These are phyloP conservation scores for Colletotrichum simmondsii DNA, from an alignment of 2,329 filamentous ascomycete genomes.

Conservation along the genomic window DNA sequence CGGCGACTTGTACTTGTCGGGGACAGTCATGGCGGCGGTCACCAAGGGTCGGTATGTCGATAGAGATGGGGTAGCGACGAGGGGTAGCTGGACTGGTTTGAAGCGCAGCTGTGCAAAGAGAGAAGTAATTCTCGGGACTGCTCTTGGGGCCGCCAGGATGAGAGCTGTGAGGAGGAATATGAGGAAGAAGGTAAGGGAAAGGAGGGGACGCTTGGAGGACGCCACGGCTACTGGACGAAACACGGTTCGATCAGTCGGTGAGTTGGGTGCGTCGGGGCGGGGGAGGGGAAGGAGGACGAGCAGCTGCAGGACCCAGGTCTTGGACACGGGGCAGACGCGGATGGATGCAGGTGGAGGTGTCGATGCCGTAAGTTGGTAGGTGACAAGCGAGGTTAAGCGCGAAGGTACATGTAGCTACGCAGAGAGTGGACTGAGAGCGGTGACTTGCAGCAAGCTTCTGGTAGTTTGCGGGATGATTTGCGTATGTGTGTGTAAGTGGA, in stretches of 20 bases:
- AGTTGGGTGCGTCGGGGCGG: constrained; percentile 26
- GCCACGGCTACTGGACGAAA: constrained; percentile 49
- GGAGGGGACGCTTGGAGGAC: constrained; percentile 44
- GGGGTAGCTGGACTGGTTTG: constrained; percentile 43
- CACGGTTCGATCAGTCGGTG: constrained; percentile 20
- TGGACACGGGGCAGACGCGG: not conserved
- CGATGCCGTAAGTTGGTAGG: not conserved
- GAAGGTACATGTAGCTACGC: not conserved
- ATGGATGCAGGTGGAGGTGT: constrained; percentile 3
- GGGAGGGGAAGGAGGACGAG: constrained; percentile 23
- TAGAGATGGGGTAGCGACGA: constrained; percentile 39
- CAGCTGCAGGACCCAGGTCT: constrained; percentile 25
- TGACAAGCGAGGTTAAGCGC: not conserved
- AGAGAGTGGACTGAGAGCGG: constrained; percentile 20
- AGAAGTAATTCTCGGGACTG: constrained; percentile 67
- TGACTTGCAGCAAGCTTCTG: constrained; percentile 7
- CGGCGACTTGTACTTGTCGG: constrained; percentile 75
- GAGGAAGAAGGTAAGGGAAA: constrained; percentile 60
- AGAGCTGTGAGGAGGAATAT: constrained; percentile 65
- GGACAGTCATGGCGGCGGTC: constrained; percentile 66
- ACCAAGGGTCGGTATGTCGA: constrained; percentile 46
- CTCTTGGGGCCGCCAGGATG: constrained; percentile 75
- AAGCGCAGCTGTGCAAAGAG: constrained; percentile 67
- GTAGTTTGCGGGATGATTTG: not conserved
- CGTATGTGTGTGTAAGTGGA: constrained; percentile 9